Evolutionary conservation across 169 alveolate genomes (phyloP), one percentile per base, ranked within the genome.

Genomic region (Babesia microti): DNA sequence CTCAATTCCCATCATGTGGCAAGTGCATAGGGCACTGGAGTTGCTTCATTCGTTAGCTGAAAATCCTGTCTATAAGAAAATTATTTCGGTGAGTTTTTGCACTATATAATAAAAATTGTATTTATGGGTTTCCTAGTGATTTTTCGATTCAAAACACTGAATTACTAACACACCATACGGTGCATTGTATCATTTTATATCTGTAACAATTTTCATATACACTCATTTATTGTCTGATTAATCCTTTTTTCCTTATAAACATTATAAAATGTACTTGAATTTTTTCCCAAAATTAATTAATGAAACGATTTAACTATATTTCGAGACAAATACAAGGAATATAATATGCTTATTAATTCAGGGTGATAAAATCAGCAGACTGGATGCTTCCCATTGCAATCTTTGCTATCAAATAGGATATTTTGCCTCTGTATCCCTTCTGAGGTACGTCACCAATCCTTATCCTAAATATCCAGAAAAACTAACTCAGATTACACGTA

Each of bases 371-470:
- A n/a, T n/a, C n/a, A n/a, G n/a, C n/a, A n/a, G n/a, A n/a, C n/a
- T n/a, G n/a, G n/a, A n/a, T n/a, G n/a, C n/a, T n/a, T n/a, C n/a
- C n/a, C n/a, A n/a, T 4, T 48, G 52, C 9, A 39, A 55, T 22
- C 40, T 65, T 17, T 28, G 61, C 17, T 71, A 15, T 35, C 82
- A 71, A 42, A 54, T 72, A 29, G 84, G 84, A 1, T 74, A 74
- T 52, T 74, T 74, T 36, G 74, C 84, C 24, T 50, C 81, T 17
- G 66, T 74, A 23, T 59, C 72, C 12, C 59, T 73, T 21, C 40
- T 70, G 55, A 21, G 56, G 4, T 23, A 27, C 35, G n/a, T n/a
- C n/a, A n/a, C n/a, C n/a, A n/a, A n/a, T n/a, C n/a, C n/a, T n/a
- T n/a, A n/a, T n/a, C n/a, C n/a, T n/a, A n/a, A n/a, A n/a, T n/a